These are phyloP conservation scores for Xylaria sp. DNA, from an alignment of 2,329 filamentous ascomycete species.

Conservation along the genomic window DNA sequence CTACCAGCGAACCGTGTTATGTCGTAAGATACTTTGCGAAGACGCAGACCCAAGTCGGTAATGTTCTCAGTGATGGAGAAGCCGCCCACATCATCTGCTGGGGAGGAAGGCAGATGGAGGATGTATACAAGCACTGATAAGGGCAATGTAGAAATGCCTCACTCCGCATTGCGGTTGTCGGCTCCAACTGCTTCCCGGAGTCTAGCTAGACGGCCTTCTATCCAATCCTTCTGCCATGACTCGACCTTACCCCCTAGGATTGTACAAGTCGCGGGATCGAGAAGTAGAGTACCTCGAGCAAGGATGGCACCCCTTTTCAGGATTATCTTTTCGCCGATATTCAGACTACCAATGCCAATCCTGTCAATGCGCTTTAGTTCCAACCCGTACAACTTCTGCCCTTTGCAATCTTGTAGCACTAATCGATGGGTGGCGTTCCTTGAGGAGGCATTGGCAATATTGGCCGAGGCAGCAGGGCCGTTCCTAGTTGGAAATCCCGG, in stretches of 20 bases:
- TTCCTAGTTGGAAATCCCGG: slow-evolving; percentile 27
- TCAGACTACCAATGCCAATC: slow-evolving; percentile 71
- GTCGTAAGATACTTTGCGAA: slow-evolving; percentile 6
- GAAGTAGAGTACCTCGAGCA: slow-evolving; percentile 79
- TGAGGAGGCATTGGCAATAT: slow-evolving; percentile 42
- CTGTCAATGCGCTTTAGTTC: slow-evolving; percentile 76
- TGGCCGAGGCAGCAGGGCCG: slow-evolving; percentile 34
- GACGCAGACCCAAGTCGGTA: slow-evolving; percentile 1
- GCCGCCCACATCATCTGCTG: not conserved
- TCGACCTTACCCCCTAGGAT: slow-evolving; percentile 91
- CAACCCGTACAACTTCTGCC: slow-evolving; percentile 75
- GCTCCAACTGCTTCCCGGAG: slow-evolving; percentile 70
- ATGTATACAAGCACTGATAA: not conserved
- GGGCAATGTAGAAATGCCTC: slow-evolving; percentile 1
- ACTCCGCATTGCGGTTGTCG: slow-evolving; percentile 38
- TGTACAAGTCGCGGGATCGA: slow-evolving; percentile 75
- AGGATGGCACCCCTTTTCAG: slow-evolving; percentile 73
- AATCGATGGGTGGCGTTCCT: slow-evolving; percentile 78
- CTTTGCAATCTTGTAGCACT: slow-evolving; percentile 81
- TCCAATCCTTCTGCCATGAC: slow-evolving; percentile 81
- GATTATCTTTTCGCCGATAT: slow-evolving; percentile 85
- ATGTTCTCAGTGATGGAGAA: slow-evolving; percentile 23
- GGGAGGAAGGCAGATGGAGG: not conserved
- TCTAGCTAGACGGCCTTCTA: slow-evolving; percentile 73
- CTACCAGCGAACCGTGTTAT: slow-evolving; percentile 7